Base-by-base conservation (phyloP, 83 land plant genomes). In the Diphasiastrum complanatum region DNA sequence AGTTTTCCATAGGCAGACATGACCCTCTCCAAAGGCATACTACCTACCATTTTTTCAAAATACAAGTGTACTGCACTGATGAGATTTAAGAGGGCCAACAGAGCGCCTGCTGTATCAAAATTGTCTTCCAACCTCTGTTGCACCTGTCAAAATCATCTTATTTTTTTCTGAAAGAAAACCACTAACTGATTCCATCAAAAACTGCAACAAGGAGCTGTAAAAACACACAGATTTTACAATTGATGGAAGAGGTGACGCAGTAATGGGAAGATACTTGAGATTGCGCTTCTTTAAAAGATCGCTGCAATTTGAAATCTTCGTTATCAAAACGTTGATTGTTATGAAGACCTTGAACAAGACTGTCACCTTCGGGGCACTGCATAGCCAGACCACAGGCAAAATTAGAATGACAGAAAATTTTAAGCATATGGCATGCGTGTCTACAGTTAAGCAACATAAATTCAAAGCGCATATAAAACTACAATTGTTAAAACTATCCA, bases 11-110 rank as follows among this genome's bases (percentile, higher is more conserved):
- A 33, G 12, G 6, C 6, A 50, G 6, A 8, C 52, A 14, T 50
- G 52, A 14, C 8, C 12, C 40, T 10, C 16, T 55, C 8, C 5
- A 4, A 27, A 8, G 5, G 29, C 10, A 55, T 32, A 5, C 16
- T n/a, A 40, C 18, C 10, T 60, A 41, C 63, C 18, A n/a, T 10
- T 12, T 71, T 65, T 27, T 61, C 71, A 22, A 72, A 29, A 46
- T 77, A 77, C 47, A 71, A 61, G 41, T 72, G 71, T 50, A 72
- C 80, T n/a, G 61, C 77, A 31, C 60, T 72, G 45, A 75, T 63
- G 34, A 77, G 56, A 30, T 38, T 18, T 34, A 72, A 53, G 51
- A 77, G 62, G 35, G 57, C 67, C 23, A 45, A 5, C 47, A 72
- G 27, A 34, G 77, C 77, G 33, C 77, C 71, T 27, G 56, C 59